Evolutionary conservation across 2,329 filamentous ascomycete genomes (phyloP).

Genomic region (Phialophora chinensis): DNA sequence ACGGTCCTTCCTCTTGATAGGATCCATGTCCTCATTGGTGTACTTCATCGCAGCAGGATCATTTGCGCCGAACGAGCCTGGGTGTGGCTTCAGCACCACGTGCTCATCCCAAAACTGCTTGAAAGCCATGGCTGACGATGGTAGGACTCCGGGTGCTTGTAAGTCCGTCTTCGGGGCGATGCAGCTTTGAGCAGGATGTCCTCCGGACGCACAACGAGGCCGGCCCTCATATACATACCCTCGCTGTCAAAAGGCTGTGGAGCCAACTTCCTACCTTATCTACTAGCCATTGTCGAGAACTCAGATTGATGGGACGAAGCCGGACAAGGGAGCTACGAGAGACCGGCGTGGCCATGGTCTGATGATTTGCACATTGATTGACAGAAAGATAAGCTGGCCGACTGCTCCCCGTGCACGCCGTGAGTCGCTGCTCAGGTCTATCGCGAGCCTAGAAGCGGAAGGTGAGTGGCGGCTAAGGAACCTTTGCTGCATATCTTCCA

Average conservation of each 20-base stretch:
- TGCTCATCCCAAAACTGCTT: constrained; percentile 25
- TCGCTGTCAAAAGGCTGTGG: background rate
- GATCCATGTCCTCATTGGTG: constrained; percentile 29
- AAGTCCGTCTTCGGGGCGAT: background rate
- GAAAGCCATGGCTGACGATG: constrained; percentile 5
- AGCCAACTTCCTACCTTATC: constrained; percentile 1
- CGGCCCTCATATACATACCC: constrained; percentile 4
- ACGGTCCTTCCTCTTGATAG: constrained; percentile 27
- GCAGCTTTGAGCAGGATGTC: background rate
- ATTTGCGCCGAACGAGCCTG: constrained; percentile 23
- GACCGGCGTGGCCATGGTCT: background rate
- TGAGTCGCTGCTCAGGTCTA: background rate
- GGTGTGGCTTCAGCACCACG: constrained; percentile 24
- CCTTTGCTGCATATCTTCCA: background rate
- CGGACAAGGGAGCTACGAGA: background rate
- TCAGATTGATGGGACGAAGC: background rate
- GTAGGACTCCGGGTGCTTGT: background rate
- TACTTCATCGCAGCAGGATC: constrained; percentile 16
- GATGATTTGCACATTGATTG: background rate
- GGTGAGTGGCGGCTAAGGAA: background rate
- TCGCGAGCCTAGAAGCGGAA: background rate
- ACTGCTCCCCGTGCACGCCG: background rate
- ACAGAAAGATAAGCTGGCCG: constrained; percentile 9
- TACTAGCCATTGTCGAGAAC: background rate
- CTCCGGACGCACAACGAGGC: background rate